These are phyloP conservation scores for Aspergillus sp. DNA, from an alignment of 2,329 filamentous ascomycete genomes.

Conservation along the genomic window DNA sequence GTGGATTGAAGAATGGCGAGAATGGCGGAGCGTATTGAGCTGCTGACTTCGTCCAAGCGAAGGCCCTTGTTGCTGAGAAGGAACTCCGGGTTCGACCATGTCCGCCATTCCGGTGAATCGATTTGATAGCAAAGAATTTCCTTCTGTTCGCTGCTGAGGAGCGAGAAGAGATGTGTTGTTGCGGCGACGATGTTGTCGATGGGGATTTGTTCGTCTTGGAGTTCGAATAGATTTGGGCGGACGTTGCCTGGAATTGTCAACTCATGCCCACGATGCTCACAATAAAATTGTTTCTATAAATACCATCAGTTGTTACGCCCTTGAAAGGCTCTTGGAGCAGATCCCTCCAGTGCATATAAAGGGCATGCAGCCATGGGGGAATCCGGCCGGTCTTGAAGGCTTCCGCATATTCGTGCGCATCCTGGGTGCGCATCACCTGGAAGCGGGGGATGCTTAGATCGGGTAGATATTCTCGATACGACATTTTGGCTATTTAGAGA, in stretches of 20 bases:
- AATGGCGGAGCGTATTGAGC: constrained; percentile 49
- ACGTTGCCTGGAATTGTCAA: constrained; percentile 46
- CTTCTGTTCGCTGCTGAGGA: constrained; percentile 52
- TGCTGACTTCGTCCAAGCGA: constrained; percentile 63
- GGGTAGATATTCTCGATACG: constrained; percentile 61
- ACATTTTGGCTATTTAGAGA: constrained; percentile 6
- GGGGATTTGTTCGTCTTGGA: constrained; percentile 65
- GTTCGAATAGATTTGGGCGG: constrained; percentile 54
- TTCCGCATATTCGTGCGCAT: constrained; percentile 62
- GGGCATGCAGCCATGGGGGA: constrained; percentile 66
- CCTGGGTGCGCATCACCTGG: constrained; percentile 61
- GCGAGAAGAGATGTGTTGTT: constrained; percentile 47
- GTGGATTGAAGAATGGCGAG: constrained; percentile 58
- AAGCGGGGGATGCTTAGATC: constrained; percentile 64
- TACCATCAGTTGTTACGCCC: constrained; percentile 69
- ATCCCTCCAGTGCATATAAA: constrained; percentile 61
- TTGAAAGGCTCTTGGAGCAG: constrained; percentile 65
- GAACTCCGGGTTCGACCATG: constrained; percentile 73
- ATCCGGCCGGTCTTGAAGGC: constrained; percentile 58
- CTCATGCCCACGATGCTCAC: background rate
- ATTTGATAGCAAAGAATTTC: constrained; percentile 58
- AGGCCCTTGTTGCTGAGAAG: constrained; percentile 68
- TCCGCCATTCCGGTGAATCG: constrained; percentile 70
- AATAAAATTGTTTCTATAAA: constrained; percentile 11
- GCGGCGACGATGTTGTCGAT: constrained; percentile 58